Conservation (phyloP, 1,139 yeast species). For the Kodamaea sp. region DNA sequence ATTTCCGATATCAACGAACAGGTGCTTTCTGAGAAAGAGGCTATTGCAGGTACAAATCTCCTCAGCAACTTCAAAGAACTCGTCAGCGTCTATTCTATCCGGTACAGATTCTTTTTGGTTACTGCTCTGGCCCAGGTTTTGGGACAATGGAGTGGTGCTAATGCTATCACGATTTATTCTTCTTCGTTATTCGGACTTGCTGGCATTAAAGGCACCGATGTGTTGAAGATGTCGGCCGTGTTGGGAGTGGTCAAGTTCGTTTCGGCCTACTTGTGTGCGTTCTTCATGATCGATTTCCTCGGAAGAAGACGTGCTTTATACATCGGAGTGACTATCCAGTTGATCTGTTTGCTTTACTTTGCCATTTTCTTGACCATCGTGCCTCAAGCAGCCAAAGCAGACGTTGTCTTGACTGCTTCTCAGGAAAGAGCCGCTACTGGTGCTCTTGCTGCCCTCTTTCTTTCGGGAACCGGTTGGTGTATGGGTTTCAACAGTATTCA, state of each 20-base stretch:
- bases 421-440: slow-evolving; percentile 44
- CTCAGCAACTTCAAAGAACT: slow-evolving; percentile 33
- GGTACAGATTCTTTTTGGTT: slow-evolving; percentile 47
- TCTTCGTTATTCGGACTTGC: slow-evolving; percentile 54
- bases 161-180: slow-evolving; percentile 48
- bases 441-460: slow-evolving; percentile 54
- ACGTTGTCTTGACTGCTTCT: slow-evolving; percentile 27
- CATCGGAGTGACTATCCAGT: slow-evolving; percentile 40
- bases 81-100: slow-evolving; percentile 34
- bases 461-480: slow-evolving; percentile 63
- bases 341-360: slow-evolving; percentile 35
- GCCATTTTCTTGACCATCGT: slow-evolving; percentile 50
- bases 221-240: slow-evolving; percentile 47
- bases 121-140: slow-evolving; percentile 49
- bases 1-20: slow-evolving; percentile 52
- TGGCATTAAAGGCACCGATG: slow-evolving; percentile 43
- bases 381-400: slow-evolving; percentile 42
- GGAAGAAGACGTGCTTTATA: slow-evolving; percentile 46
- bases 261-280: slow-evolving; percentile 47
- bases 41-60: slow-evolving; percentile 28
- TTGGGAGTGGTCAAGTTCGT: slow-evolving; percentile 50
- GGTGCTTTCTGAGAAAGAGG: slow-evolving; percentile 40
- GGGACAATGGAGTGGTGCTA: slow-evolving; percentile 67
- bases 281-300: slow-evolving; percentile 47
- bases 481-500: slow-evolving; percentile 63